phyloP scores from a whole-genome alignment of 306 rosid genomes.

The Acmispon strigosus region DNA sequence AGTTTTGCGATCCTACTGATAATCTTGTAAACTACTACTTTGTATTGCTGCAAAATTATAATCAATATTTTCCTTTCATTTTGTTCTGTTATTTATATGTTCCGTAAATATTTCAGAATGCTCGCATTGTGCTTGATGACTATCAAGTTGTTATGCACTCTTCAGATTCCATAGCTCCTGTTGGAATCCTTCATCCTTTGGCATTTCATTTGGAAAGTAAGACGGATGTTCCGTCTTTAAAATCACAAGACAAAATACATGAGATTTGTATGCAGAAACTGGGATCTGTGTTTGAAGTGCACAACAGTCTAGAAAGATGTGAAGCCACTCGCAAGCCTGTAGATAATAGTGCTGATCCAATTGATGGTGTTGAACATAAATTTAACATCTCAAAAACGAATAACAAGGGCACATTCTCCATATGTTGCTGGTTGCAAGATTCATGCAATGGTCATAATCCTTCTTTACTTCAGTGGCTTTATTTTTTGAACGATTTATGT shows the following conservation, averaged over 20 bases:
- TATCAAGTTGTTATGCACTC: conserved; percentile 80
- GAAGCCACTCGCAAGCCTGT: conserved; percentile 36
- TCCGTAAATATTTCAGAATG: conserved; percentile 49
- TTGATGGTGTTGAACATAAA: conserved; percentile 38
- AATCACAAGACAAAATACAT: conserved; percentile 28
- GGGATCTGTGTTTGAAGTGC: conserved; percentile 63
- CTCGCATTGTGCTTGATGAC: conserved; percentile 73
- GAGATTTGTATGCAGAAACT: conserved; percentile 26
- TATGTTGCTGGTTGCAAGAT: conserved; percentile 83
- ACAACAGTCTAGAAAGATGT: conserved; percentile 34
- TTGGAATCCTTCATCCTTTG: conserved; percentile 81
- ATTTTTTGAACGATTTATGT: conserved; percentile 8
- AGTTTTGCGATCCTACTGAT: background rate
- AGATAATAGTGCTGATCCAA: conserved; percentile 24
- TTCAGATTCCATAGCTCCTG: conserved; percentile 85
- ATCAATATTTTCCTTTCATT: background rate
- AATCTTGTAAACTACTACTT: conserved; percentile 1
- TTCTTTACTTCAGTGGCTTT: background rate
- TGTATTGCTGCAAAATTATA: background rate
- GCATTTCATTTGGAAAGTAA: conserved; percentile 83
- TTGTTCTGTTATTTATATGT: conserved; percentile 9
- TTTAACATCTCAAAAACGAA: conserved; percentile 63
- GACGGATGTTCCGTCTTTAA: conserved; percentile 29
- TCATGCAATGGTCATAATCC: conserved; percentile 31
- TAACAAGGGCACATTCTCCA: conserved; percentile 51